A percentile compares a stretch with the other conserved stretches of the same genome.
Evolutionary conservation across 805 yeast species (phyloP).

Genomic region (Tetrapisispora iriomotensis): DNA sequence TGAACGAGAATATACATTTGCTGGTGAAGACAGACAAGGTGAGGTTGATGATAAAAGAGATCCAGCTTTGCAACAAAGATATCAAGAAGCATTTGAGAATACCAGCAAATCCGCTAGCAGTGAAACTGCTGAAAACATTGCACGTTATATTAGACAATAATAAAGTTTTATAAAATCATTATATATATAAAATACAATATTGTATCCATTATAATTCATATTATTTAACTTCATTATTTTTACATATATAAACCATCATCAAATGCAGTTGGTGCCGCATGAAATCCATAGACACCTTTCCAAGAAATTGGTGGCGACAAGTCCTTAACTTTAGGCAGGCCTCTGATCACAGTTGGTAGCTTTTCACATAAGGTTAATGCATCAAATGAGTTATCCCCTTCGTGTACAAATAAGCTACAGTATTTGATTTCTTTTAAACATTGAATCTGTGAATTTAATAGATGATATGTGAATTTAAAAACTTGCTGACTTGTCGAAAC

Average conservation of each 20-base stretch:
- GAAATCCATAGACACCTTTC: constrained; percentile 76
- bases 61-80: constrained; percentile 50
- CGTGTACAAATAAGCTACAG: constrained; percentile 61
- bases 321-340: constrained; percentile 13
- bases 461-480: constrained; percentile 23
- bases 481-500: constrained; percentile 22
- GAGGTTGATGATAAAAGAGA: constrained; percentile 41
- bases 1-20: constrained; percentile 62
- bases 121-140: constrained; percentile 63
- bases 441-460: constrained; percentile 9
- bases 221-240: background rate
- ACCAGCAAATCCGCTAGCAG: constrained; percentile 54
- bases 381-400: constrained; percentile 80
- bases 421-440: constrained; percentile 27
- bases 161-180: background rate
- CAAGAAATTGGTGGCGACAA: constrained; percentile 65
- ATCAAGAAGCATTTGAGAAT: constrained; percentile 60
- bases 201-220: background rate
- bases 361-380: constrained; percentile 33
- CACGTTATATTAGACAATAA: constrained; percentile 46
- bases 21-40: constrained; percentile 52
- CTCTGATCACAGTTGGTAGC: constrained; percentile 6
- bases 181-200: background rate
- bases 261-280: constrained; percentile 52
- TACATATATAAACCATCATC: constrained; percentile 61